A percentile compares a stretch with the other conserved stretches of the same genome.
Conservation (phyloP, 164 flowering plant species). For the Liquidambar formosana region DNA sequence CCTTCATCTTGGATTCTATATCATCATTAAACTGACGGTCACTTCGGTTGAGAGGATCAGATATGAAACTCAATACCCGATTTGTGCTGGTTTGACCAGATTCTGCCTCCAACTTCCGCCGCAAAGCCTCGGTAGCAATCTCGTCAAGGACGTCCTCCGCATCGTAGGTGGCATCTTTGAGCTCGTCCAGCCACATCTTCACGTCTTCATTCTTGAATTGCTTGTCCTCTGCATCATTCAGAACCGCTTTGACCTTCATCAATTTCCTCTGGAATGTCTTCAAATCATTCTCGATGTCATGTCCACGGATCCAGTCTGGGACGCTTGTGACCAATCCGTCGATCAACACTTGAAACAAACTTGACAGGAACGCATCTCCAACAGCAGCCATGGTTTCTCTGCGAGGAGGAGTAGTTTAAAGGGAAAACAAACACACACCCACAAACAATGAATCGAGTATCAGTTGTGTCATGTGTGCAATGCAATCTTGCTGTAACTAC, state of each 20-base stretch:
- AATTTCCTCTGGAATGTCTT: constrained; percentile 1
- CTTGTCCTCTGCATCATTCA: constrained; percentile 27
- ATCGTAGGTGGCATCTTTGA: constrained; percentile 12
- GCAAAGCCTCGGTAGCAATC: constrained; percentile 17
- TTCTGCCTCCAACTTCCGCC: background rate
- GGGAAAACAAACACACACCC: too few species aligned
- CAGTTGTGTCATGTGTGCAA: too few species aligned
- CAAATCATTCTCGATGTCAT: background rate
- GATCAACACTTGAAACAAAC: constrained; percentile 14
- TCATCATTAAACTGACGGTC: too few species aligned
- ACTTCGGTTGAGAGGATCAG: background rate
- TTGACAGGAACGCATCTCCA: constrained; percentile 11
- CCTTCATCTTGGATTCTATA: background rate
- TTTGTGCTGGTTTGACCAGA: too few species aligned
- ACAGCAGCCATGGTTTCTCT: constrained; percentile 2
- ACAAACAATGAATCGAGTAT: too few species aligned
- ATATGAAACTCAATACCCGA: too few species aligned
- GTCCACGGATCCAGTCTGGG: constrained; percentile 6
- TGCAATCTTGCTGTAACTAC: too few species aligned
- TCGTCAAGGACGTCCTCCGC: constrained; percentile 26
- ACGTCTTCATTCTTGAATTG: constrained; percentile 4
- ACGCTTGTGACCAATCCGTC: constrained; percentile 21
- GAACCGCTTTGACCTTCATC: constrained; percentile 6
- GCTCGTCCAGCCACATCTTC: constrained; percentile 19
- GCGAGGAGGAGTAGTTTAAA: too few species aligned